Base-by-base conservation (phyloP, 1,284 basidiomycete species). In the Cutaneotrichosporon dermatis region DNA sequence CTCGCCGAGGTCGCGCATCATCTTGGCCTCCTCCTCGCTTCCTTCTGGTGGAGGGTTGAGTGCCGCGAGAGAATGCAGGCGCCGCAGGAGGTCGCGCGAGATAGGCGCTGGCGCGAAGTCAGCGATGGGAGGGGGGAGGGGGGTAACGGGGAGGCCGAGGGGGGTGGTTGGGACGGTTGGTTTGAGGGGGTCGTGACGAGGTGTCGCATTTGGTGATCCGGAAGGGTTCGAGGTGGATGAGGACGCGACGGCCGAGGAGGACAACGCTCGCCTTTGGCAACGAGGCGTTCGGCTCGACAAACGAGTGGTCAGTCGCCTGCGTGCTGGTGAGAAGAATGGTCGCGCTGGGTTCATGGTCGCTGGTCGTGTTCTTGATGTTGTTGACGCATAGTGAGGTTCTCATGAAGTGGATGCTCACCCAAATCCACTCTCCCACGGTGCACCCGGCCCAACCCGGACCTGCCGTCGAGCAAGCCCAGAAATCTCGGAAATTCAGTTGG, bases 1-100 rank as follows among this genome's bases (percentile, higher is more conserved):
- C 39, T 66, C 59, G 48, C 59, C 58, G 16, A 66, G 58, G 11
- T 60, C 64, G 5, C 44, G 55, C 5, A 59, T 43, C n/a, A 66
- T 55, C 42, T 34, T 13, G 1, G 55, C 39, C 51, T 63, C 64
- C 4, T 51, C 64, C 10, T 8, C 12, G 4, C 55, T 56, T 4
- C 56, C 62, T 12, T 51, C 45, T 1, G 61, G 33, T 2, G 64
- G 64, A 1, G 64, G 62, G 46, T 61, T 57, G 7, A 66, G 55
- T 2, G 62, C 64, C 7, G 64, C 51, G 12, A 66, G 59, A 0
- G n/a, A 25, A 54, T 61, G 60, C 25, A 66, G 58, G 10, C 52
- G 49, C 36, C 50, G 48, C 6, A 66, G 60, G 25, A 42, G n/a
- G 5, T 58, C 58, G 36, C 53, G 58, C 15, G 51, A 46, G 7